A percentile compares a stretch with the other conserved stretches of the same genome.
These are phyloP conservation scores for Russula griseocarnosa DNA, from an alignment of 768 basidiomycete species.

Conservation along the genomic window DNA sequence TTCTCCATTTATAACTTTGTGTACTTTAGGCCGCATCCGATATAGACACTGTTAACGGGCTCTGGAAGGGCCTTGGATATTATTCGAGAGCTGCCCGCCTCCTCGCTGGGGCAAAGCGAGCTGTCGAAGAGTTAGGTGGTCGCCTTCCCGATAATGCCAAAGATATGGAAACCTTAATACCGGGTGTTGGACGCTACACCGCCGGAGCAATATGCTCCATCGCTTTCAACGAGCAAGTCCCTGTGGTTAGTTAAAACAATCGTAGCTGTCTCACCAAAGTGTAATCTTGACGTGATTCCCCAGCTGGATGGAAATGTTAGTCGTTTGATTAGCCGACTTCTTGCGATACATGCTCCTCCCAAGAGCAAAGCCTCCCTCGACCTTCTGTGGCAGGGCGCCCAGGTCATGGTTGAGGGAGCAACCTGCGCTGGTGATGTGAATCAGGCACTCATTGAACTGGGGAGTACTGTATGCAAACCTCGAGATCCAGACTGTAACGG, in stretches of 20 bases:
- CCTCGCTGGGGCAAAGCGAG: conserved; percentile 78
- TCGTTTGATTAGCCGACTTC: conserved; percentile 74
- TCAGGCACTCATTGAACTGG: conserved; percentile 91
- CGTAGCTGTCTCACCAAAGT: background rate
- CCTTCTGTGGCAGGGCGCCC: conserved; percentile 77
- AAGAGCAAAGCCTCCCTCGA: conserved; percentile 77
- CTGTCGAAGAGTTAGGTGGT: conserved; percentile 60
- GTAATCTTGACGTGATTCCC: conserved; percentile 7
- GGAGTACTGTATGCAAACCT: conserved; percentile 88
- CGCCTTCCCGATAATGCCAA: conserved; percentile 74
- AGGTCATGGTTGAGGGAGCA: conserved; percentile 55
- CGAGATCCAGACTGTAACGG: conserved; percentile 66
- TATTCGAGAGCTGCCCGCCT: conserved; percentile 83
- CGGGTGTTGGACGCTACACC: conserved; percentile 86
- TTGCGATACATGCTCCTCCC: conserved; percentile 78
- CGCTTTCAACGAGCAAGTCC: conserved; percentile 77
- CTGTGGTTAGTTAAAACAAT: conserved; percentile 61
- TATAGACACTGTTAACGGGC: conserved; percentile 78
- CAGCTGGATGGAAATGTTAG: conserved; percentile 91
- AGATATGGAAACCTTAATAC: conserved; percentile 77
- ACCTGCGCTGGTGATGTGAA: conserved; percentile 78
- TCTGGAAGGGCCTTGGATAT: conserved; percentile 93
- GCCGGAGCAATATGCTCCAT: conserved; percentile 84
- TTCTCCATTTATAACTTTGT: conserved; percentile 18
- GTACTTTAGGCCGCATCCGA: conserved; percentile 54